Conservation (phyloP, 2,329 filamentous ascomycete genomes). For the Triangularia verruculosa region DNA sequence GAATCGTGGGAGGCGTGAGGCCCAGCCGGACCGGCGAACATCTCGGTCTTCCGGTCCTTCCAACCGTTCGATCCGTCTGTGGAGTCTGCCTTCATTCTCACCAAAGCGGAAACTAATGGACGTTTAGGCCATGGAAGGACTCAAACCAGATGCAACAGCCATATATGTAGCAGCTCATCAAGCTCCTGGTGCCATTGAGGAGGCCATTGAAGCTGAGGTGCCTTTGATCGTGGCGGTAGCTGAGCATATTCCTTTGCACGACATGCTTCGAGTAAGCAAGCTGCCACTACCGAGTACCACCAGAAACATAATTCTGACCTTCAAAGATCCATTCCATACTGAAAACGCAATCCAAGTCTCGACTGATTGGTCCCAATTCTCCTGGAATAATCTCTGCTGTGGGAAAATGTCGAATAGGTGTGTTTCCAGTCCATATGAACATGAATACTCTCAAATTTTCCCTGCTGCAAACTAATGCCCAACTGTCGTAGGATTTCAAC, state of each 20-base stretch:
- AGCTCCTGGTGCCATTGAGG: conserved; percentile 70
- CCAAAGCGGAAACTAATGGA: not conserved
- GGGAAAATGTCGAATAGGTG: conserved; percentile 59
- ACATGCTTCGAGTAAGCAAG: conserved; percentile 58
- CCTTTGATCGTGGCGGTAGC: conserved; percentile 75
- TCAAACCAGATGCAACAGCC: conserved; percentile 74
- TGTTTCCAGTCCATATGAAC: not conserved
- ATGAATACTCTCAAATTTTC: not conserved
- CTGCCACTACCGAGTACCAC: not conserved
- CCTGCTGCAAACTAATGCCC: conserved; percentile 30
- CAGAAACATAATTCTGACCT: conserved; percentile 12
- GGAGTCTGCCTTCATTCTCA: not conserved
- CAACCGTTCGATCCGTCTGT: conserved; percentile 58
- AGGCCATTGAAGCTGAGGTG: conserved; percentile 76
- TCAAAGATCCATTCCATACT: conserved; percentile 60
- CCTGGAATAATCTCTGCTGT: conserved; percentile 76
- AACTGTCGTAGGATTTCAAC: conserved; percentile 61
- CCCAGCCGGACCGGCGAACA: conserved; percentile 69
- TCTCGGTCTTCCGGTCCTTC: conserved; percentile 68
- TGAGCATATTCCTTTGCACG: conserved; percentile 75
- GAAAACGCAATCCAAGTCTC: conserved; percentile 65
- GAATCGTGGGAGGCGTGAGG: conserved; percentile 75
- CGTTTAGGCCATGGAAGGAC: conserved; percentile 59
- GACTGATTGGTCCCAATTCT: conserved; percentile 77
- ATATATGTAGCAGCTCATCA: conserved; percentile 78